Percentiles rank a stretch among this genome's conserved stretches.
These are phyloP conservation scores for Escallonia herrerae DNA, from an alignment of 129 eudicot species.

Conservation along the genomic window DNA sequence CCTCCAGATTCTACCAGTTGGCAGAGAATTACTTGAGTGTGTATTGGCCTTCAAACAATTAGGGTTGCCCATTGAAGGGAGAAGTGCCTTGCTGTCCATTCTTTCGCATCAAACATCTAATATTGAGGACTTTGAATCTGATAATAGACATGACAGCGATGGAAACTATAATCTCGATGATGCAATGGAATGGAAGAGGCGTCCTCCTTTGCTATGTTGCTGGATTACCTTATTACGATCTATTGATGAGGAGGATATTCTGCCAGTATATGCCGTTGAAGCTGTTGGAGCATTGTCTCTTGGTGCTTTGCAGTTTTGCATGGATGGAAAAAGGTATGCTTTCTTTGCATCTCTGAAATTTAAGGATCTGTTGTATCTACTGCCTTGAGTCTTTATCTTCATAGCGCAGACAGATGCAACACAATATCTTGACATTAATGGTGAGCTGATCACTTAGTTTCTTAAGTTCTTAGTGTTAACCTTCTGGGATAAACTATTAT, in stretches of 20 bases:
- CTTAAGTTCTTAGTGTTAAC: background rate
- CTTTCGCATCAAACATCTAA: conserved; percentile 24
- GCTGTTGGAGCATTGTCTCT: conserved; percentile 49
- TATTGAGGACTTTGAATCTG: conserved; percentile 38
- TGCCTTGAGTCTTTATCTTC: conserved; percentile 4
- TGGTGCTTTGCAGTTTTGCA: conserved; percentile 69
- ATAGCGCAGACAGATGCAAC: background rate
- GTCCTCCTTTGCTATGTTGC: conserved; percentile 62
- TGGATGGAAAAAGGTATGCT: conserved; percentile 59
- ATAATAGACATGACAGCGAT: conserved; percentile 21
- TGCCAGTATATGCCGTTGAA: conserved; percentile 31
- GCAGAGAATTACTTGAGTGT: conserved; percentile 78
- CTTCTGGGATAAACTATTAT: no score
- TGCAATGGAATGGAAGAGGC: conserved; percentile 46
- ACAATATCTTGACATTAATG: background rate
- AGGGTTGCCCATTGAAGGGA: conserved; percentile 51
- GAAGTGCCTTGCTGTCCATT: conserved; percentile 47
- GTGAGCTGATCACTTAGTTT: background rate
- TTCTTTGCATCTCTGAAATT: conserved; percentile 8
- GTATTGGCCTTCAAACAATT: conserved; percentile 57
- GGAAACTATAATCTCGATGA: conserved; percentile 16
- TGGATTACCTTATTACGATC: conserved; percentile 53
- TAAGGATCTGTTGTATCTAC: background rate
- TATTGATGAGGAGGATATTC: conserved; percentile 47
- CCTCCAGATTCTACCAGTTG: conserved; percentile 69